Conservation (phyloP, 1,284 basidiomycete species). For the Melampsora larici-populina region DNA sequence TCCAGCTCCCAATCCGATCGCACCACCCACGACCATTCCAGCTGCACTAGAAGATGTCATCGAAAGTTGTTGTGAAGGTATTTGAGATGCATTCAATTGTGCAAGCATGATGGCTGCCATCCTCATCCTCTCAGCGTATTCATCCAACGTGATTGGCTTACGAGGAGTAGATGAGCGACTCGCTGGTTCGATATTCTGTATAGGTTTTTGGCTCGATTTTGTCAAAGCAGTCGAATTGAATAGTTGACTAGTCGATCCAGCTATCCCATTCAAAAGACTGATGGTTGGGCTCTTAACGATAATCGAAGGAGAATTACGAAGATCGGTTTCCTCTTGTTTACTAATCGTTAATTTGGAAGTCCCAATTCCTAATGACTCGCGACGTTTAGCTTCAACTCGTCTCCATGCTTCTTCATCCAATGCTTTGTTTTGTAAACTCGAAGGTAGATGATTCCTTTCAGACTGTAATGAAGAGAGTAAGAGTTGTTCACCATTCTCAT, state of each 20-base stretch:
- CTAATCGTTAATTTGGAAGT: no score
- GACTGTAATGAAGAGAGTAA: slow-evolving; percentile 16
- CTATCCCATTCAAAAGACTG: no score
- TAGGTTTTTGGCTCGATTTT: slow-evolving; percentile 6
- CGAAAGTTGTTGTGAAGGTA: slow-evolving; percentile 46
- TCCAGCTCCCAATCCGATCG: slow-evolving; percentile 50
- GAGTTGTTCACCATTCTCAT: slow-evolving; percentile 29
- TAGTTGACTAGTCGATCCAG: background rate
- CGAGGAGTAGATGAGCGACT: slow-evolving; percentile 45
- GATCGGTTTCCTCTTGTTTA: background rate
- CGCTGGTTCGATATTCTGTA: slow-evolving; percentile 22
- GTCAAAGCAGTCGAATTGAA: slow-evolving; percentile 21
- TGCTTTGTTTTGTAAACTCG: slow-evolving; percentile 45
- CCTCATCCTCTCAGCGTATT: slow-evolving; percentile 96
- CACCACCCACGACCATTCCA: slow-evolving; percentile 49
- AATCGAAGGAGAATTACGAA: background rate
- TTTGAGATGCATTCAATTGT: slow-evolving; percentile 77
- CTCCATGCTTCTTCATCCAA: slow-evolving; percentile 51
- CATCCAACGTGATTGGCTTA: slow-evolving; percentile 66
- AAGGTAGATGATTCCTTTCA: slow-evolving; percentile 16
- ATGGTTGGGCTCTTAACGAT: background rate
- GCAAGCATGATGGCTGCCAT: slow-evolving; percentile 98
- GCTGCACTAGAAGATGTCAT: slow-evolving; percentile 49
- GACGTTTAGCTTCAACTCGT: slow-evolving; percentile 41
- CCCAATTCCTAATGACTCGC: background rate